A percentile compares a stretch with the other conserved stretches of the same genome.
These are phyloP conservation scores for Acacia concinna DNA, from an alignment of 331 rosid species.

Conservation along the genomic window DNA sequence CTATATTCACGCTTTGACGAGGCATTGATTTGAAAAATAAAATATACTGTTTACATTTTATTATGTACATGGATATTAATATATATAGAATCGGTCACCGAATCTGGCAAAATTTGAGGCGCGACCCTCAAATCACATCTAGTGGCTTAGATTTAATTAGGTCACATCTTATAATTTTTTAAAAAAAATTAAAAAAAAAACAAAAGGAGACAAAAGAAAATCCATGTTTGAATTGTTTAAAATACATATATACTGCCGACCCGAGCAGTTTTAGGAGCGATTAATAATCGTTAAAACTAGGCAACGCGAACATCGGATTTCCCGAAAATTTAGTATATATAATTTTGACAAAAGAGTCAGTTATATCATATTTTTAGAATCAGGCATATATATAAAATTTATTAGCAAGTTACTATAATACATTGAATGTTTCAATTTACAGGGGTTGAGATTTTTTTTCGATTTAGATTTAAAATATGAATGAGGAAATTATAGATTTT, in stretches of 20 bases:
- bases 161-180: conserved; percentile 13
- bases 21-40: too few relatives aligned
- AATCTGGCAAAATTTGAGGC: conserved; percentile 1
- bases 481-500: too few relatives aligned
- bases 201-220: conserved; percentile 30
- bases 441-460: too few relatives aligned
- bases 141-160: conserved; percentile 25
- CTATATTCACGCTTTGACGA: too few relatives aligned
- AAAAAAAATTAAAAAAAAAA: not conserved
- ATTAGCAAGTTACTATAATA: too few relatives aligned
- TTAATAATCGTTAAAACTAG: conserved; percentile 4
- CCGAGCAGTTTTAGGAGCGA: not conserved
- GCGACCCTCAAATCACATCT: conserved; percentile 37
- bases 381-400: too few relatives aligned
- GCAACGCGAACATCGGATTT: conserved; percentile 31
- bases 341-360: too few relatives aligned
- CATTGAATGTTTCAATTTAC: too few relatives aligned
- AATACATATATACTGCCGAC: conserved; percentile 31
- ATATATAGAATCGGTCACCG: not conserved
- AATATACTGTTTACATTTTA: too few relatives aligned
- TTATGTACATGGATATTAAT: not conserved
- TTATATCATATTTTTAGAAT: too few relatives aligned
- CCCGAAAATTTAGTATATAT: conserved; percentile 29
- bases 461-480: too few relatives aligned
- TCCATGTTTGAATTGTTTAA: conserved; percentile 38